Conservation (phyloP, 1,284 basidiomycete genomes). For the Moniliophthora roreri region DNA sequence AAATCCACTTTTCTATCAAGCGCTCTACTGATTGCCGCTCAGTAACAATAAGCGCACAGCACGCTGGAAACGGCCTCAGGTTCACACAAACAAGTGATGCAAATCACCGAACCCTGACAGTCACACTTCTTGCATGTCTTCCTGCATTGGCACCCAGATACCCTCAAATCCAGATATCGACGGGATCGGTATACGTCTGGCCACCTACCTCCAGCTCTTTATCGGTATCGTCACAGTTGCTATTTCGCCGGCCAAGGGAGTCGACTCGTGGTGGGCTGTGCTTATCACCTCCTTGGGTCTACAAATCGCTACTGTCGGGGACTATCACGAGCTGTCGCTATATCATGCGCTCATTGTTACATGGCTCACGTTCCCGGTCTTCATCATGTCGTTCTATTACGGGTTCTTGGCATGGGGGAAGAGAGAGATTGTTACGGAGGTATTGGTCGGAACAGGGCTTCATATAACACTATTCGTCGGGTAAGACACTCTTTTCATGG, state of each 20-base stretch:
- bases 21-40: no score
- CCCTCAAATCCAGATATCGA: conserved; percentile 4
- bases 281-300: conserved; percentile 7
- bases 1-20: no score
- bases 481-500: no score
- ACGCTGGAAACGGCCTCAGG: no score
- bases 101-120: no score
- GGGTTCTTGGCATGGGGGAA: conserved; percentile 5
- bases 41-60: no score
- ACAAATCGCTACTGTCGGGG: conserved; percentile 5
- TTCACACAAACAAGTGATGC: no score
- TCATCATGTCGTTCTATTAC: conserved; percentile 9
- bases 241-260: background rate
- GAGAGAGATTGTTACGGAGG: background rate
- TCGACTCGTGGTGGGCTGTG: conserved; percentile 8
- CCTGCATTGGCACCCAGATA: background rate
- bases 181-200: conserved; percentile 8
- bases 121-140: background rate
- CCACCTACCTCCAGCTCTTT: conserved; percentile 8
- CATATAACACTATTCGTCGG: conserved; percentile 2
- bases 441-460: conserved; percentile 1
- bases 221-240: conserved; percentile 5
- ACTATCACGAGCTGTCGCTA: conserved; percentile 2
- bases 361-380: conserved; percentile 9
- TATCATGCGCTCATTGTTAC: conserved; percentile 8